Percentiles rank a stretch among this genome's conserved stretches.
These are phyloP conservation scores for Bipolaris victoriae DNA, from an alignment of 2,329 filamentous ascomycete species.

Conservation along the genomic window DNA sequence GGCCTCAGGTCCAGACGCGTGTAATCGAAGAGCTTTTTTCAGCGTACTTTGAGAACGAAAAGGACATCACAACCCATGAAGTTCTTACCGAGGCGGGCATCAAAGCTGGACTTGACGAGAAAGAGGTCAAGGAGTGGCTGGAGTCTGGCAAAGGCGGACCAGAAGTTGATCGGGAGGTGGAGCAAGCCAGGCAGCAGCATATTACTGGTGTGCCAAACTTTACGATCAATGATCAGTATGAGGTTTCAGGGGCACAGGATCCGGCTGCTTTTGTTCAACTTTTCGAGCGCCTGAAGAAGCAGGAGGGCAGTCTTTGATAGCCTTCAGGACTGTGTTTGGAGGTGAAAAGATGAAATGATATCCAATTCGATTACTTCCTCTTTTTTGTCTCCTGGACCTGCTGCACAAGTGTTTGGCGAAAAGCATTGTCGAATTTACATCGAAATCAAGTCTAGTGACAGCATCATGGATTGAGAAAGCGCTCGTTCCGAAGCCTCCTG, in stretches of 20 bases:
- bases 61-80: conserved; percentile 54
- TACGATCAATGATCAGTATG: conserved; percentile 70
- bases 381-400: too few species aligned
- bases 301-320: conserved; percentile 34
- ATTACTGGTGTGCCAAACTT: conserved; percentile 78
- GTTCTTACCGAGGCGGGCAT: conserved; percentile 51
- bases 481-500: conserved; percentile 1
- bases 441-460: background rate
- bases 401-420: background rate
- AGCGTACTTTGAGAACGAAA: conserved; percentile 56
- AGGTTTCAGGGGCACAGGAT: conserved; percentile 75
- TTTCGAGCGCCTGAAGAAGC: conserved; percentile 66
- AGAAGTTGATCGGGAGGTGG: conserved; percentile 56
- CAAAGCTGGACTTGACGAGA: conserved; percentile 52
- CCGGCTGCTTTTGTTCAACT: conserved; percentile 68
- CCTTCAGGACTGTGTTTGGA: background rate
- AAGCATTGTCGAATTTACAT: too few species aligned
- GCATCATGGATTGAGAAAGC: conserved; percentile 1
- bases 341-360: background rate
- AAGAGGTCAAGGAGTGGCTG: conserved; percentile 54
- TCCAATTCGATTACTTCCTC: background rate
- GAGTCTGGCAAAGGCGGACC: conserved; percentile 52
- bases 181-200: conserved; percentile 53
- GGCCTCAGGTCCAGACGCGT: conserved; percentile 55
- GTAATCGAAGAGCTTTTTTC: conserved; percentile 50